Base-by-base conservation (phyloP, 805 yeast genomes). In the Ogataea nakhonphanomensis region DNA sequence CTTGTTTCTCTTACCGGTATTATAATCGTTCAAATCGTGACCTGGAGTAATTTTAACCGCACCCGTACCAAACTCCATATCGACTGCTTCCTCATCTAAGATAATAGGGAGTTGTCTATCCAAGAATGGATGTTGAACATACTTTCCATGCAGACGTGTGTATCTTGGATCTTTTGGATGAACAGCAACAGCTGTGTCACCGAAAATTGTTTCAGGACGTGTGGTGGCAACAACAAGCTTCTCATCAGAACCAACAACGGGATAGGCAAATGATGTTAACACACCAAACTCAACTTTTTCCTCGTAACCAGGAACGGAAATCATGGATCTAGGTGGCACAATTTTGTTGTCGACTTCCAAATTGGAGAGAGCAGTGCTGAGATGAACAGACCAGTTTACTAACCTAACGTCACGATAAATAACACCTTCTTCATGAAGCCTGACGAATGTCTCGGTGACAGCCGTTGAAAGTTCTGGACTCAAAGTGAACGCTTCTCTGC, bases 31-130 rank as follows among this genome's bases (percentile, higher is more conserved):
- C 57, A 81, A 84, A 69, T 93, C 99, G 67, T 93, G 99, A 31
- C 96, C 97, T 45, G 99, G 99, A 10, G 99, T 93, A 62, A 93
- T 93, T 70, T 93, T 93, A 48, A 93, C 99, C 35, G 99, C 99
- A 82, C 99, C 99, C 48, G 99, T 93, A 76, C 99, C 99, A 54
- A 93, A 93, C 65, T 86, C 95, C 98, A 93, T 93, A 66, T 93
- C 99, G 50, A 93, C 99, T 29, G 97, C 93, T 66, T 87, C 95
- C 28, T 81, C 62, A 63, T 93, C 99, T 37, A 89, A 79, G 47
- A 93, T 70, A 59, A 93, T 87, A 51, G 99, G 99, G 39, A 93
- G 65, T 59, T 78, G 72, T 63, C 88, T 82, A 60, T 84, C 85
- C 57, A 87, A 67, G 67, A 93, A 85, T 47, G 99, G 98, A 68